Conservation (phyloP, 345 rosid species). For the Populus simonii region DNA sequence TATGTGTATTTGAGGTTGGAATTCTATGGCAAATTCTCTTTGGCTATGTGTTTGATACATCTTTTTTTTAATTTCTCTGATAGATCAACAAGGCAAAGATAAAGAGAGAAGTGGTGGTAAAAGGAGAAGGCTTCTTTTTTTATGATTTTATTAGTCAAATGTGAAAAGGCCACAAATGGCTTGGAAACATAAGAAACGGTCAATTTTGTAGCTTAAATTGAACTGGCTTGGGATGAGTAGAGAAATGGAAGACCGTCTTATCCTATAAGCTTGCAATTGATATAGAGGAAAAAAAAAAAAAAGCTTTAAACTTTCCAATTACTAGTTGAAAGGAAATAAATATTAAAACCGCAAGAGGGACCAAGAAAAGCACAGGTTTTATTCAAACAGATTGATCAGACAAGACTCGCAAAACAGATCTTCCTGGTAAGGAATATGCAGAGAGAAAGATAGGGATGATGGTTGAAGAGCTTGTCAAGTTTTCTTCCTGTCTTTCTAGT, state of each 20-base stretch:
- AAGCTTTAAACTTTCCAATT: background rate
- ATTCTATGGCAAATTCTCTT: slow-evolving; percentile 62
- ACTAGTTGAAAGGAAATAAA: background rate
- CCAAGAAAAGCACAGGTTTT: background rate
- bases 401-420: slow-evolving; percentile 18
- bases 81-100: slow-evolving; percentile 20
- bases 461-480: background rate
- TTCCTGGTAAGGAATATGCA: background rate
- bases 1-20: slow-evolving; percentile 71
- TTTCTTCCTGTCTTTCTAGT: background rate
- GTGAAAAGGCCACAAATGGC: slow-evolving; percentile 32
- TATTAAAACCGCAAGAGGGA: background rate
- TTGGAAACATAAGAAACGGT: slow-evolving; percentile 43
- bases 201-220: slow-evolving; percentile 27
- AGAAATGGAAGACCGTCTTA: slow-evolving; percentile 8
- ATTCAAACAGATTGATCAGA: slow-evolving; percentile 3
- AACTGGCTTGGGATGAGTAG: slow-evolving; percentile 16
- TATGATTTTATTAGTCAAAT: slow-evolving; percentile 23
- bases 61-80: background rate
- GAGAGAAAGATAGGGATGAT: background rate
- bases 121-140: background rate
- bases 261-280: background rate
- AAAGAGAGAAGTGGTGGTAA: slow-evolving; percentile 3
- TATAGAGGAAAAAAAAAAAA: background rate
- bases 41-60: slow-evolving; percentile 71